Percentiles rank a stretch among this genome's conserved stretches.
phyloP scores from a whole-genome alignment of 176 grass and related monocot species.

The Elaeis guineensis region DNA sequence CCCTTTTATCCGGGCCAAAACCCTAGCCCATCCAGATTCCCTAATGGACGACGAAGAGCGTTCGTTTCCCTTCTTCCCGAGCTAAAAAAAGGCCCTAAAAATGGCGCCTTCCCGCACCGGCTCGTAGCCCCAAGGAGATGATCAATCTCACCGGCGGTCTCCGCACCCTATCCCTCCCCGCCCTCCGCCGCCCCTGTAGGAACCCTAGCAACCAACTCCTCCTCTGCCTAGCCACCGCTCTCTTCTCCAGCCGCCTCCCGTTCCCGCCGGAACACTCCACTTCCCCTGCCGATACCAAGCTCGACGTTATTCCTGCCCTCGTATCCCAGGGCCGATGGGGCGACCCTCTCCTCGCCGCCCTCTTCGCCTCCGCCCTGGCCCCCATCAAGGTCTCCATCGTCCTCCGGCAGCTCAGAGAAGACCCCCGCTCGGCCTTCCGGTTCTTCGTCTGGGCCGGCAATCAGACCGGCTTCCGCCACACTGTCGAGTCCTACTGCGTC shows the following conservation, averaged over 20 bases:
- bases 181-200: neutral
- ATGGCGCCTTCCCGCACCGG: slow-evolving; percentile 9
- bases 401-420: slow-evolving; percentile 13
- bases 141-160: slow-evolving; percentile 3
- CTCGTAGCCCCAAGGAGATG: slow-evolving; percentile 7
- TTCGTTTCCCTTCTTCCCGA: slow-evolving; percentile 6
- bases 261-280: neutral
- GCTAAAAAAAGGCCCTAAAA: slow-evolving; percentile 3
- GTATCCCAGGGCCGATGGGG: slow-evolving; percentile 9
- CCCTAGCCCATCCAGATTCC: slow-evolving; percentile 2
- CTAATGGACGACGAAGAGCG: slow-evolving; percentile 34
- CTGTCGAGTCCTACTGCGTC: slow-evolving; percentile 27
- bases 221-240: slow-evolving; percentile 2
- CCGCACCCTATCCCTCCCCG: neutral
- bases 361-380: slow-evolving; percentile 10
- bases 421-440: slow-evolving; percentile 31
- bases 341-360: slow-evolving; percentile 9
- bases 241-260: neutral
- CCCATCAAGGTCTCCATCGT: slow-evolving; percentile 16
- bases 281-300: neutral
- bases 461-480: slow-evolving; percentile 18
- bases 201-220: neutral
- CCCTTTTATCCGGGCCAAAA: neutral
- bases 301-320: slow-evolving; percentile 6
- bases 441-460: slow-evolving; percentile 24